phyloP scores from a whole-genome alignment of 805 yeast species.

The Candida parachauliodes region DNA sequence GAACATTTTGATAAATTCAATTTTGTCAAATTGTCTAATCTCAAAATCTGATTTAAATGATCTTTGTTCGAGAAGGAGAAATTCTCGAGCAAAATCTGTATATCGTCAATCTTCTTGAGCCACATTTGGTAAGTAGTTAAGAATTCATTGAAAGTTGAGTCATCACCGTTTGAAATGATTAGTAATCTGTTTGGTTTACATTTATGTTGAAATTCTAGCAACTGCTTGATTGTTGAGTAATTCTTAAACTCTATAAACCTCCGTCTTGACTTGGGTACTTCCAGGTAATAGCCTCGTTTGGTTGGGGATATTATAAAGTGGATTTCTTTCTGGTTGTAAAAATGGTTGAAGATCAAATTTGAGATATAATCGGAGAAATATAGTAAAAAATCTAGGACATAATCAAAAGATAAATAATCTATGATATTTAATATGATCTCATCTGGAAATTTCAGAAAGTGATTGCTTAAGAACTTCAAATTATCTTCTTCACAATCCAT shows the following conservation, averaged over 20 bases:
- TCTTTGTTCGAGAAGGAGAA: constrained; percentile 14
- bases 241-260: constrained; percentile 18
- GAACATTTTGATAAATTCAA: constrained; percentile 27
- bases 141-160: constrained; percentile 23
- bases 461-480: constrained; percentile 8
- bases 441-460: constrained; percentile 19
- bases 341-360: constrained; percentile 20
- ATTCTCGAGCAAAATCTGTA: constrained; percentile 30
- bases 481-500: background rate
- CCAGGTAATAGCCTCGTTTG: constrained; percentile 10
- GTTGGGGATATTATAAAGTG: constrained; percentile 31
- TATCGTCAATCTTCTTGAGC: constrained; percentile 11
- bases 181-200: constrained; percentile 22
- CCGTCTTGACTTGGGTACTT: constrained; percentile 3
- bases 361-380: constrained; percentile 16
- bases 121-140: constrained; percentile 18
- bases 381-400: constrained; percentile 23
- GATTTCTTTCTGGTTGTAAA: constrained; percentile 24
- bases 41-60: constrained; percentile 21
- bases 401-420: constrained; percentile 16
- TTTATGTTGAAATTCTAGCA: constrained; percentile 25
- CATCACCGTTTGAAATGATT: constrained; percentile 29
- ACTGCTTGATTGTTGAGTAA: constrained; percentile 30
- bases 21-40: constrained; percentile 23
- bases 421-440: constrained; percentile 19